A percentile compares a stretch with the other conserved stretches of the same genome.
Conservation (phyloP, 1,284 basidiomycete species). For the Tremellales sp. region DNA sequence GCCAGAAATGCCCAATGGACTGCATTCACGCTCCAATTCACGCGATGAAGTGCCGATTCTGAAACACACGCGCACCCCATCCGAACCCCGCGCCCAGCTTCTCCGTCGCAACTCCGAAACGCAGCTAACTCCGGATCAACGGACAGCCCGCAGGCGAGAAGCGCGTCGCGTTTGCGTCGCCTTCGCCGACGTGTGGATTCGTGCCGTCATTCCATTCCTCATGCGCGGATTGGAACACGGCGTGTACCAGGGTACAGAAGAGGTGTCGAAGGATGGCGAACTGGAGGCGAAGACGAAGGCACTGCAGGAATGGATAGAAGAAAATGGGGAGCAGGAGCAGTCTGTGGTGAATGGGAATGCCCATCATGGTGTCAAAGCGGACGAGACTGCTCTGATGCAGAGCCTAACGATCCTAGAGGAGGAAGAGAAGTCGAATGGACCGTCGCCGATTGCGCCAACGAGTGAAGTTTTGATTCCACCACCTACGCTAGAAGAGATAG, state of each 20-base stretch:
- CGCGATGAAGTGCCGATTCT: constrained; percentile 6
- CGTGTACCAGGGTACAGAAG: constrained; percentile 68
- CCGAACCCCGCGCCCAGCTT: constrained; percentile 28
- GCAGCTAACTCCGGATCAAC: constrained; percentile 30
- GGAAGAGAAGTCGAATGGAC: too few relatives aligned
- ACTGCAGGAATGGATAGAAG: constrained; percentile 22
- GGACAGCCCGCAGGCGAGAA: constrained; percentile 40
- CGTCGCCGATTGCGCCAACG: too few relatives aligned
- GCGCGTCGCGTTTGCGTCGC: constrained; percentile 54
- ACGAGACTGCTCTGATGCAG: too few relatives aligned
- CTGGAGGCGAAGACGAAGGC: constrained; percentile 15
- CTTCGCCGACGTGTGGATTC: constrained; percentile 52
- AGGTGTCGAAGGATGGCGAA: constrained; percentile 4
- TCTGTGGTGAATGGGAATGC: not conserved
- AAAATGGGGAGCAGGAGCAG: constrained; percentile 13
- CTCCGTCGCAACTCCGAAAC: constrained; percentile 34
- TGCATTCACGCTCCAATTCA: too few relatives aligned
- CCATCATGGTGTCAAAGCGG: too few relatives aligned
- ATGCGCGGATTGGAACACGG: constrained; percentile 65
- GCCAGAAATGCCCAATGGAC: constrained; percentile 9
- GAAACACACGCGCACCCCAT: constrained; percentile 18
- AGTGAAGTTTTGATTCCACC: too few relatives aligned
- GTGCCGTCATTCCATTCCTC: constrained; percentile 64
- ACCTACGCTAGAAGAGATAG: too few relatives aligned
- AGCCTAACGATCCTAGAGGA: too few relatives aligned